A percentile compares a stretch with the other conserved stretches of the same genome.
These are phyloP conservation scores for Clathrus columnatus DNA, from an alignment of 768 basidiomycete genomes.

Conservation along the genomic window DNA sequence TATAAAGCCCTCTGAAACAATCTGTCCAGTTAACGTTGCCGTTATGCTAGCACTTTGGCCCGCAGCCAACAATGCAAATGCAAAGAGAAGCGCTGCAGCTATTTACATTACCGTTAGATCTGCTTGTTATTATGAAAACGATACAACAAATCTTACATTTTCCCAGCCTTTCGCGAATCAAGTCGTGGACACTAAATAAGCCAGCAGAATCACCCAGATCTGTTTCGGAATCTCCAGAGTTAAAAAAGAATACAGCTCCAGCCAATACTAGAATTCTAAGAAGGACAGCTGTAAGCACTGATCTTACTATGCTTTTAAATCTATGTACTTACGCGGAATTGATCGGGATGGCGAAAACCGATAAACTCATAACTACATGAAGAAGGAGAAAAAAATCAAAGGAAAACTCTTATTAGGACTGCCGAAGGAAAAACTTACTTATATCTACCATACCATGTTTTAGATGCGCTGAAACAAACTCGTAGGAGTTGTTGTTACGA, in stretches of 20 bases:
- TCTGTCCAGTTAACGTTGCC: constrained; percentile 39
- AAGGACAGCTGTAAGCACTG: background rate
- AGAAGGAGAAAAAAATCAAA: background rate
- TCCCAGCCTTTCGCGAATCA: constrained; percentile 34
- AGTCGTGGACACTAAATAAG: constrained; percentile 33
- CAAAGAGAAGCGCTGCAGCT: constrained; percentile 37
- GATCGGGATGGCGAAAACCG: constrained; percentile 40
- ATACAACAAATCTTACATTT: constrained; percentile 20
- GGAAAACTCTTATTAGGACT: background rate
- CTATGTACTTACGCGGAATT: constrained; percentile 32
- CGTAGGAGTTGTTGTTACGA: constrained; percentile 25
- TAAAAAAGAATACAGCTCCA: constrained; percentile 34
- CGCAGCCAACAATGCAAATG: constrained; percentile 35
- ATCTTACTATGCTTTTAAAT: constrained; percentile 8
- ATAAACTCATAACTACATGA: constrained; percentile 24
- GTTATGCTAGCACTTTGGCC: constrained; percentile 45
- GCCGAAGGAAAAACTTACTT: constrained; percentile 7
- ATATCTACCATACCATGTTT: constrained; percentile 40
- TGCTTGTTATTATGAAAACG: background rate
- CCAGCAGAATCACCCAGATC: constrained; percentile 22
- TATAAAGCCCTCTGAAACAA: constrained; percentile 41
- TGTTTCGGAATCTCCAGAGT: background rate
- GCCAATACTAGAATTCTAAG: constrained; percentile 32
- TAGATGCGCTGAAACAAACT: constrained; percentile 33
- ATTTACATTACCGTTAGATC: background rate